These are phyloP conservation scores for Pyronema domesticum DNA, from an alignment of 495 filamentous ascomycete species.

Conservation along the genomic window DNA sequence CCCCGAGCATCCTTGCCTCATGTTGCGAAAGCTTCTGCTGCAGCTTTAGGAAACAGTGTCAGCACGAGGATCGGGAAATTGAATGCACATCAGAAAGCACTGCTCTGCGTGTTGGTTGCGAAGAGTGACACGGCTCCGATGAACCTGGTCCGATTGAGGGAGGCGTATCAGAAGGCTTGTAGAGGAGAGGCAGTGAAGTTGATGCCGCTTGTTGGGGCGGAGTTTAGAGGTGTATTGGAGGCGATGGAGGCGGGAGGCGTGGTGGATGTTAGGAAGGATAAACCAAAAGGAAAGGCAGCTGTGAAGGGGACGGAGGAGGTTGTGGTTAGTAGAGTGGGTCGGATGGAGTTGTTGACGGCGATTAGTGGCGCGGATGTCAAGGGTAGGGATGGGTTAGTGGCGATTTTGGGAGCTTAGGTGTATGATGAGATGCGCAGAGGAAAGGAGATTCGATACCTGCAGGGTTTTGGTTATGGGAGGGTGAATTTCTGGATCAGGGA, in stretches of 20 bases:
- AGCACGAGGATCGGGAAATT: slow-evolving; percentile 64
- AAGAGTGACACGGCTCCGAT: slow-evolving; percentile 42
- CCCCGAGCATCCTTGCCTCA: slow-evolving; percentile 80
- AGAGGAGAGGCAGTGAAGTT: slow-evolving; percentile 57
- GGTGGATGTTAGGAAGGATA: slow-evolving; percentile 40
- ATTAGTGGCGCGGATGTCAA: not conserved
- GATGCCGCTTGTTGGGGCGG: slow-evolving; percentile 67
- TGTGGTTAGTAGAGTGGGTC: slow-evolving; percentile 58
- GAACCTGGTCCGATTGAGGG: slow-evolving; percentile 62
- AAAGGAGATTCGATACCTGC: too few species aligned
- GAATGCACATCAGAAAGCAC: slow-evolving; percentile 92
- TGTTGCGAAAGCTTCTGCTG: slow-evolving; percentile 70
- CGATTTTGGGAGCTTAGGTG: not conserved
- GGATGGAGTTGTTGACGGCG: slow-evolving; percentile 54
- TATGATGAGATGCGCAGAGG: too few species aligned
- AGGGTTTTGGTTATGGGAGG: too few species aligned
- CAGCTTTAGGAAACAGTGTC: slow-evolving; percentile 70
- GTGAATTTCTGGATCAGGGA: too few species aligned
- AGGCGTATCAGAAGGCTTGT: slow-evolving; percentile 64
- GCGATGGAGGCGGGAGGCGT: slow-evolving; percentile 70
- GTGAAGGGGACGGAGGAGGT: slow-evolving; percentile 35
- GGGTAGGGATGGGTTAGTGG: slow-evolving; percentile 1
- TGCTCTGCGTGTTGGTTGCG: slow-evolving; percentile 68
- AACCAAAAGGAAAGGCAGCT: slow-evolving; percentile 38
- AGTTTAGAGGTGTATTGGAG: slow-evolving; percentile 86